Percentiles rank a stretch among this genome's conserved stretches.
Conservation (phyloP, 768 basidiomycete species). For the Boletus rex-veris region DNA sequence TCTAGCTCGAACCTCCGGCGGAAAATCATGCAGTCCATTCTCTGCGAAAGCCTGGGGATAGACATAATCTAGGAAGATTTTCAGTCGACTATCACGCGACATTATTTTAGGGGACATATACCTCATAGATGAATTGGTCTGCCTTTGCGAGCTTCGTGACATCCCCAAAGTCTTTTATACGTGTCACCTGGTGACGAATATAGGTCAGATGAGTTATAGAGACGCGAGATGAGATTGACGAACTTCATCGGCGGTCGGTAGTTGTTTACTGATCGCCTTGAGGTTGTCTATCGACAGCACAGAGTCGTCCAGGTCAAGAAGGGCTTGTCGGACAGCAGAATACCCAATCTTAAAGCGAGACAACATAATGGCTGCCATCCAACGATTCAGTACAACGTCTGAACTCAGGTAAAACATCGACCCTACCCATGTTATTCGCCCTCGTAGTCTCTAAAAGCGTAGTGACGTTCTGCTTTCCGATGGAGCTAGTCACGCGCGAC, state of each 20-base stretch:
- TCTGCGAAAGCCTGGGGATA: constrained; percentile 70
- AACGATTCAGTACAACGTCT: constrained; percentile 1
- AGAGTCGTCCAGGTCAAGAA: constrained; percentile 70
- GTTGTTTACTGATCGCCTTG: constrained; percentile 65
- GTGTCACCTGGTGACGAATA: constrained; percentile 43
- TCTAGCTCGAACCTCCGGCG: constrained; percentile 79
- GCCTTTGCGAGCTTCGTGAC: constrained; percentile 72
- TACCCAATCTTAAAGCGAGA: constrained; percentile 66
- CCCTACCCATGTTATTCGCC: constrained; percentile 78
- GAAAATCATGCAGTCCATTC: constrained; percentile 82
- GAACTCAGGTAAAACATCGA: not conserved
- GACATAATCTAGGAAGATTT: constrained; percentile 57
- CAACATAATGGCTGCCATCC: constrained; percentile 72
- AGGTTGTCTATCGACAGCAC: constrained; percentile 71
- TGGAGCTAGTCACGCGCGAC: constrained; percentile 38
- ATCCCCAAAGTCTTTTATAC: constrained; percentile 69
- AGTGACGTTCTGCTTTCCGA: constrained; percentile 58
- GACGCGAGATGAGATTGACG: not conserved
- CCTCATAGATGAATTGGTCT: constrained; percentile 81
- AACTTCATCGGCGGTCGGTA: constrained; percentile 84
- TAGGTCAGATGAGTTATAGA: not conserved
- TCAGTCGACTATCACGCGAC: constrained; percentile 2
- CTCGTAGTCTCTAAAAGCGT: constrained; percentile 77
- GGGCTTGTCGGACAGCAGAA: constrained; percentile 62
- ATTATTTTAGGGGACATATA: constrained; percentile 26